phyloP scores from a whole-genome alignment of 495 filamentous ascomycete species.

The Daldinia bambusicola region DNA sequence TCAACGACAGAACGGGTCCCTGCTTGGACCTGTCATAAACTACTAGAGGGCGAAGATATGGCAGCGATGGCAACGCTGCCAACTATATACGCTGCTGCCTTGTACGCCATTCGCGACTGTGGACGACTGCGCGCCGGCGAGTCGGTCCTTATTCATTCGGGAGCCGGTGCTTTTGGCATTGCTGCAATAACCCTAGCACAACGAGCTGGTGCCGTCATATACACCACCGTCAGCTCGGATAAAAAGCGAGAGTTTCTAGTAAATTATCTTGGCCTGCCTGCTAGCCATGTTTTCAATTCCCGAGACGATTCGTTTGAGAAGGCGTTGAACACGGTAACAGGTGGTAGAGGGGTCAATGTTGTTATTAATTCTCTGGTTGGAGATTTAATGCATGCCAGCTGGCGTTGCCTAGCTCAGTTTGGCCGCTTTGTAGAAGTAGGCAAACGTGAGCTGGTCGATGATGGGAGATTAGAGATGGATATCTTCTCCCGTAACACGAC shows the following conservation, averaged over 20 bases:
- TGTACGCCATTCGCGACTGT: slow-evolving; percentile 4
- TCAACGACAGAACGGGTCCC: background rate
- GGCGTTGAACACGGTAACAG: background rate
- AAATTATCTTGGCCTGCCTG: background rate
- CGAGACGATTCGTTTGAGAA: background rate
- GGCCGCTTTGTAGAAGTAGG: background rate
- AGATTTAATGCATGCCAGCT: slow-evolving; percentile 58
- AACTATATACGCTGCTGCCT: background rate
- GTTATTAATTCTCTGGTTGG: slow-evolving; percentile 65
- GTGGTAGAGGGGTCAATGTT: slow-evolving; percentile 22
- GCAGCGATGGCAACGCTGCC: background rate
- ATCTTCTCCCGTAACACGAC: background rate
- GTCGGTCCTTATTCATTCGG: slow-evolving; percentile 1
- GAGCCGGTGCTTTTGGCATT: slow-evolving; percentile 1
- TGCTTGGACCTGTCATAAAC: background rate
- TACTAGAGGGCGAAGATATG: background rate
- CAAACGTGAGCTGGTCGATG: background rate
- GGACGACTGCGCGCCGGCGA: background rate
- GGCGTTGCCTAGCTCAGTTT: slow-evolving; percentile 54
- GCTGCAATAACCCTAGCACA: slow-evolving; percentile 1
- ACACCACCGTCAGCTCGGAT: background rate
- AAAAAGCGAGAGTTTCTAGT: slow-evolving; percentile 2
- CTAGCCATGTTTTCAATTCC: background rate
- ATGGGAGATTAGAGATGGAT: background rate
- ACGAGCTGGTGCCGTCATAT: background rate